Evolutionary conservation across 2,329 filamentous ascomycete genomes (phyloP), one percentile per base, ranked within the genome.

Genomic region (Scedosporium aurantiacum): DNA sequence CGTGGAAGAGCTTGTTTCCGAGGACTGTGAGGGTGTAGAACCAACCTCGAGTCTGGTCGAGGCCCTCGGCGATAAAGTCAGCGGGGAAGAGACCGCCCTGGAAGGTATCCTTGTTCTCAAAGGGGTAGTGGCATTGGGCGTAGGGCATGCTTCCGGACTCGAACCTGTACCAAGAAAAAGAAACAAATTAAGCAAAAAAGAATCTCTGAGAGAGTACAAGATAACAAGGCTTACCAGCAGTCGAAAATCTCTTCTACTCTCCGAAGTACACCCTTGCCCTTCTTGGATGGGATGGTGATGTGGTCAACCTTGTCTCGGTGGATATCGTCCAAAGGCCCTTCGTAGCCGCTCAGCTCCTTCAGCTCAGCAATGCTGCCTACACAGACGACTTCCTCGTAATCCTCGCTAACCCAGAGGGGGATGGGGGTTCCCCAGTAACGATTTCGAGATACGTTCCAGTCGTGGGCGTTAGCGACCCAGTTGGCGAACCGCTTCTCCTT

Each of bases 21-120:
- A 70, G 63, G 32, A 70, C 66, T 8, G 63, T 66, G 4, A 69
- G 63, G 2, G 67, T 68, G 54, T 69, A 69, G 62, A 70, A 69
- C 68, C 68, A 69, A n/a, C 68, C 67, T 25, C 68, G 65, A 5
- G 66, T 69, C 57, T 69, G 67, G 63, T 69, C 67, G 2, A 69
- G 65, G 7, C 67, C 67, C 60, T 69, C 66, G 14, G 66, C 68
- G 62, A 69, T 68, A 50, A 70, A 68, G 60, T 69, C 68, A 14
- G 65, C 68, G 4, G 68, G 68, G 55, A 68, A 68, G 21, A 65
- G 63, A 6, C 63, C 64, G 8, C 63, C 62, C 6, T 66, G 37
- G 41, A 68, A 67, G 16, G 59, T 21, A 14, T 68, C 65, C 25
- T 64, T 61, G 57, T 68, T 68, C 58, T 69, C 63, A 32, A 68